Evolutionary conservation across 306 rosid genomes (phyloP), one percentile per base, ranked within the genome.

Genomic region (Begonia peltatifolia): DNA sequence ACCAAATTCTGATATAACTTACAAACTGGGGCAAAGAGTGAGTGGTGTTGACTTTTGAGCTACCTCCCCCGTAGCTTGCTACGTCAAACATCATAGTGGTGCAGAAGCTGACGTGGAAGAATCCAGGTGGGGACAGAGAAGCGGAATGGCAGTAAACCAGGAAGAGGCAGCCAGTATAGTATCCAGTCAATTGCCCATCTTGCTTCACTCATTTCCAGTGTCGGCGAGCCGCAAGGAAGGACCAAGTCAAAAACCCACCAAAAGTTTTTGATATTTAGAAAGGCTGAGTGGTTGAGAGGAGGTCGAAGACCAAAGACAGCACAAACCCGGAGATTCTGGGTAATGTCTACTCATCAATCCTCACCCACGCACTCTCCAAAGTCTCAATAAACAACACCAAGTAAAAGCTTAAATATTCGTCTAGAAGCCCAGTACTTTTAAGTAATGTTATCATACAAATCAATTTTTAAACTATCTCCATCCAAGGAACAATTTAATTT

Each of bases 241-340:
- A 15, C 59, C 7, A 2, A 46, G 67, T 57, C 57, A 63, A 63
- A 54, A 49, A 55, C 55, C 68, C 63, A 47, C 38, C 38, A 5
- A 30, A 30, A 30, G 1, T 5, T 7, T 30, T 30, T 30, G 38
- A 30, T 30, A 5, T 30, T 30, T 9, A 30, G 38, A 6, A 20
- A 4, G 38, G 8, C 38, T 30, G 38, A 30, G 8, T 2, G 54
- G 44, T 52, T 14, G 41, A 55, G 7, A 6, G 11, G 25, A 11
- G 3, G 16, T 43, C 36, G 42, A 63, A 15, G 50, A 63, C 35
- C 42, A 36, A 36, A 2, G 20, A 63, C 50, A 55, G 59, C 46
- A 56, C 36, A 13, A 47, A 61, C 46, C 74, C 74, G 70, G 0
- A 74, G 77, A 79, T 66, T 63, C 70, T 68, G 73, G 74, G 54